Base-by-base conservation (phyloP, 805 yeast genomes). In the Dipodascus geniculatus region DNA sequence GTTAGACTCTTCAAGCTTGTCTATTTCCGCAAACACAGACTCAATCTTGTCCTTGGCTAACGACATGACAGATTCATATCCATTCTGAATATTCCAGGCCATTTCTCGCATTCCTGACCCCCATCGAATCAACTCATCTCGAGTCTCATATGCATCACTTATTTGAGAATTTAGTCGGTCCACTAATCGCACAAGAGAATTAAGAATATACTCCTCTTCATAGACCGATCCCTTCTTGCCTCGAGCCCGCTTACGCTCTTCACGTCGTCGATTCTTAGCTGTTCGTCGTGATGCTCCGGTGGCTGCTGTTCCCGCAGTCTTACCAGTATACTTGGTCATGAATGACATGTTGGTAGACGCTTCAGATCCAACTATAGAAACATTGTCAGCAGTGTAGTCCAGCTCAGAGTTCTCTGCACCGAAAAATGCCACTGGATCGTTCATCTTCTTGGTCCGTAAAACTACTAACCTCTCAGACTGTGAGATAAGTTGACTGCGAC, bases 141-240 rank as follows among this genome's bases (percentile, higher is more conserved):
- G 78, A 57, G 93, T 74, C 57, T 77, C 76, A 20, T 77, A 62
- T 1, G 93, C 90, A 62, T 93, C 99, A 0, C 80, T 73, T 59
- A 79, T 78, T 0, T 96, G 85, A 59, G 78, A 81, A 48, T 80
- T 78, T 55, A 93, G 69, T 61, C 99, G 79, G 53, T 88, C 97
- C 33, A 88, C 69, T 65, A 93, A 75, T 65, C 99, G 81, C 2
- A 96, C 93, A 55, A 87, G 81, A 2, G 97, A 90, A 60, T 80
- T 81, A 50, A 93, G 83, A 54, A 93, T 77, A 67, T 93, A 93
- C 67, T 93, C 98, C 67, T 93, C 99, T 68, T 93, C 99, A 64
- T 93, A 93, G 20, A 93, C 85, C 3, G 97, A 91, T 49, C 98
- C 98, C 72, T 93, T 93, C 74, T 95, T 88, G 56, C 99, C 99